Conservation (phyloP, 257 asterid species). For the Capsicum chinense region DNA sequence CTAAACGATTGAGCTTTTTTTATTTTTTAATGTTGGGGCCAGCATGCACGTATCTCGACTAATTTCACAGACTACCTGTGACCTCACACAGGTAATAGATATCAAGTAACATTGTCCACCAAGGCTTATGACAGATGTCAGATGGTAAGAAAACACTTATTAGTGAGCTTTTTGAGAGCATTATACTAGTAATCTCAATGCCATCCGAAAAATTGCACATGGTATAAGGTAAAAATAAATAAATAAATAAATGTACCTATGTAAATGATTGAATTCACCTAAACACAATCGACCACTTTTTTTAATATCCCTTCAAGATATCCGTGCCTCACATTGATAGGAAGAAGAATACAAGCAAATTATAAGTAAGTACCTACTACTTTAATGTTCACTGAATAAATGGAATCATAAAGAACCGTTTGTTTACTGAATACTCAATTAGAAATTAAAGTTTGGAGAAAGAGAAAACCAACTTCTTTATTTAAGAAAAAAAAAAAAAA, state of each 20-base stretch:
- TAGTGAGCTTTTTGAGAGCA: not conserved
- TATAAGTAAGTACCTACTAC: not conserved
- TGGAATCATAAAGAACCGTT: not conserved
- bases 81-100: too few species aligned
- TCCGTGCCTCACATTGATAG: not conserved
- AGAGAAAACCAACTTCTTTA: not conserved
- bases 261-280: not conserved
- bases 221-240: not conserved
- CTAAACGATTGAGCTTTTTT: too few species aligned
- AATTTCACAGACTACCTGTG: too few species aligned
- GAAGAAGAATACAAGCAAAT: not conserved
- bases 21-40: too few species aligned
- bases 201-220: not conserved
- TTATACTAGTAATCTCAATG: not conserved
- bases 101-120: too few species aligned
- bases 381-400: not conserved
- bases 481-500: not conserved
- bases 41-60: too few species aligned
- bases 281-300: not conserved
- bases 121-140: too few species aligned
- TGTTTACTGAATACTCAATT: not conserved
- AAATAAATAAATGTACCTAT: too few species aligned
- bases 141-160: too few species aligned
- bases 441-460: not conserved
- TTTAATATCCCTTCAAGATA: not conserved